Evolutionary conservation across 805 yeast species (phyloP).

Genomic region (Saccharomyces mikatae): DNA sequence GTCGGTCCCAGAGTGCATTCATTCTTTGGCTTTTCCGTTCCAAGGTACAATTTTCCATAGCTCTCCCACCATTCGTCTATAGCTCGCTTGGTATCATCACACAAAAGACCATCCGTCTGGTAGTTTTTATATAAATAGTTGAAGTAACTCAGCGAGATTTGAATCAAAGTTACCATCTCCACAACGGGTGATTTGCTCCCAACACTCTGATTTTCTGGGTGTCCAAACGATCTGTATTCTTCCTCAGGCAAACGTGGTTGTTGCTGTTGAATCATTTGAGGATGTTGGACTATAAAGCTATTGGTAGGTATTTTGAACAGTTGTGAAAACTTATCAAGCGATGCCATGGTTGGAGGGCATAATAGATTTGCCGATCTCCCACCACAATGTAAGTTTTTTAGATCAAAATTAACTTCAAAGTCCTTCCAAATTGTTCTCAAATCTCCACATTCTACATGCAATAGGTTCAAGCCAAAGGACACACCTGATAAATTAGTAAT

Average conservation of each 20-base stretch:
- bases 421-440: constrained; percentile 41
- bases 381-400: constrained; percentile 71
- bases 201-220: not conserved
- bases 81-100: constrained; percentile 68
- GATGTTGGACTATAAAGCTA: not conserved
- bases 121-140: constrained; percentile 52
- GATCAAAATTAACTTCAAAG: constrained; percentile 67
- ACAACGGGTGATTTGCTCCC: constrained; percentile 47
- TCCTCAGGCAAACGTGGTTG: not conserved
- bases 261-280: not conserved
- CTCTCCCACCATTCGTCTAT: constrained; percentile 74
- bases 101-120: constrained; percentile 80
- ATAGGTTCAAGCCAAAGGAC: constrained; percentile 63
- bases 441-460: constrained; percentile 62
- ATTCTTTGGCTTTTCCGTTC: constrained; percentile 28
- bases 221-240: not conserved
- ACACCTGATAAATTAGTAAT: constrained; percentile 75
- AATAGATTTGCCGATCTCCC: constrained; percentile 74
- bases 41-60: constrained; percentile 42
- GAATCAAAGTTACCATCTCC: constrained; percentile 68
- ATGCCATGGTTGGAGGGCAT: constrained; percentile 65
- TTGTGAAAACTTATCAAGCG: constrained; percentile 73
- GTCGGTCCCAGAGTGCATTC: constrained; percentile 54
- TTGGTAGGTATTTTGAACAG: constrained; percentile 49
- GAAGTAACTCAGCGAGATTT: constrained; percentile 70